Percentiles rank a stretch among this genome's conserved stretches.
Conservation (phyloP, 164 flowering plant genomes). For the Amborella trichopoda region DNA sequence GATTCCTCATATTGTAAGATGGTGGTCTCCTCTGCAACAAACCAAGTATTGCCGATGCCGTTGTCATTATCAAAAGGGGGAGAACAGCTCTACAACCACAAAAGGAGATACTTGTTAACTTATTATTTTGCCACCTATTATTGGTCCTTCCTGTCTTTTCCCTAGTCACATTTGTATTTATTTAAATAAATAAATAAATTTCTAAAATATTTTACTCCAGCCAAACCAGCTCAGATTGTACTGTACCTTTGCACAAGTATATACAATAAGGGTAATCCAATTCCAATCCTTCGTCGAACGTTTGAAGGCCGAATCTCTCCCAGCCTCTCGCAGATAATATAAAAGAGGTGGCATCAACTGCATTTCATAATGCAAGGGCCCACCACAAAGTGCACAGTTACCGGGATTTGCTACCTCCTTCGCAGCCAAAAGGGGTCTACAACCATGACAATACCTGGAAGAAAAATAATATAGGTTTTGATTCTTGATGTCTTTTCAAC, state of each 20-base stretch:
- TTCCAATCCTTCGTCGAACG: conserved; percentile 42
- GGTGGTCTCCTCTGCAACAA: conserved; percentile 51
- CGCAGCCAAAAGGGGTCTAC: conserved; percentile 61
- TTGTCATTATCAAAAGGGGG: conserved; percentile 6
- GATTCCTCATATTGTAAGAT: conserved; percentile 34
- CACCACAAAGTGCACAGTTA: conserved; percentile 59
- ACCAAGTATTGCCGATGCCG: conserved; percentile 27
- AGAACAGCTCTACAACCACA: conserved; percentile 43
- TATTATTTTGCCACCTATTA: neutral
- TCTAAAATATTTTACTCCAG: neutral
- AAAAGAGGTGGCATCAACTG: conserved; percentile 87
- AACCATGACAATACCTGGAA: conserved; percentile 61
- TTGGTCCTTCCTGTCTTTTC: neutral
- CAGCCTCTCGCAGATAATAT: conserved; percentile 60
- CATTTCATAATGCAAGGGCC: conserved; percentile 59
- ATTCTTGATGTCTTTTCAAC: neutral
- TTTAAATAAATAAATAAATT: neutral
- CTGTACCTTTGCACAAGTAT: conserved; percentile 72
- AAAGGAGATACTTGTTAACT: neutral
- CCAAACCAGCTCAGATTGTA: neutral
- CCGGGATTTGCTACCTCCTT: conserved; percentile 27
- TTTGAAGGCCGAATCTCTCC: conserved; percentile 19
- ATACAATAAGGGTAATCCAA: conserved; percentile 80
- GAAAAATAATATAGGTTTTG: neutral
- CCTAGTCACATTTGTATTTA: neutral